Conservation (phyloP, 106 monocot genomes). For the Hemerocallis citrina region DNA sequence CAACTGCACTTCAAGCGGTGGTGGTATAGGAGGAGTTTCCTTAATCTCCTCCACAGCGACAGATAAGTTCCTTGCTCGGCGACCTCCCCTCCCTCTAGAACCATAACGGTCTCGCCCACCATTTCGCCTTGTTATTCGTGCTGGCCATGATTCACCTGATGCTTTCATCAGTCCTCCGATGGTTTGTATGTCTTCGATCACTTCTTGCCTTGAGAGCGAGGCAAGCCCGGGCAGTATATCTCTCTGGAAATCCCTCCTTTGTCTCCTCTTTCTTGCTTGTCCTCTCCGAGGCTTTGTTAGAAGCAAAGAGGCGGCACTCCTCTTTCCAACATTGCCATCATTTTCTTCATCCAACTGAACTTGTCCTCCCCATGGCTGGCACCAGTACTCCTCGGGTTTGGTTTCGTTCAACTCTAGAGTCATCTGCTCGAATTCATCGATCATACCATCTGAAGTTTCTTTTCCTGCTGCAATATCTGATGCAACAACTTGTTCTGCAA, state of each 20-base stretch:
- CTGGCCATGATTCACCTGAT: constrained; percentile 26
- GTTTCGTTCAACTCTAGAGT: constrained; percentile 55
- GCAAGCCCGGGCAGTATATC: constrained; percentile 67
- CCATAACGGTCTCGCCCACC: constrained; percentile 9
- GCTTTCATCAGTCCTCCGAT: constrained; percentile 51
- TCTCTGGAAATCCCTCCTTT: constrained; percentile 63
- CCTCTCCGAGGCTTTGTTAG: constrained; percentile 24
- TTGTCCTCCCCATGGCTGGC: neutral
- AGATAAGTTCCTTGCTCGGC: constrained; percentile 8
- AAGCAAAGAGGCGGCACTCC: constrained; percentile 17
- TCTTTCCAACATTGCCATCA: no score
- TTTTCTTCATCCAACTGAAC: no score
- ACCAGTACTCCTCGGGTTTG: constrained; percentile 33
- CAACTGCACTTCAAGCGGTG: neutral
- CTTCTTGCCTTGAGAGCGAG: constrained; percentile 60
- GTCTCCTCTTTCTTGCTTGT: constrained; percentile 40
- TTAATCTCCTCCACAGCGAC: constrained; percentile 10
- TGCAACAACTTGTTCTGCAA: constrained; percentile 48
- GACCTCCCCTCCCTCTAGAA: constrained; percentile 16
- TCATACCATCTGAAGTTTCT: constrained; percentile 18
- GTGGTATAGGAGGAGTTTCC: neutral
- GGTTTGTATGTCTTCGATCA: constrained; percentile 53
- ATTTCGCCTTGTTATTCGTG: constrained; percentile 18
- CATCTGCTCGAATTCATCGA: constrained; percentile 59
- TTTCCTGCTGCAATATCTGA: constrained; percentile 1